Evolutionary conservation across 441 rosid genomes (phyloP), one percentile per base, ranked within the genome.

Genomic region (Kokia cookei): DNA sequence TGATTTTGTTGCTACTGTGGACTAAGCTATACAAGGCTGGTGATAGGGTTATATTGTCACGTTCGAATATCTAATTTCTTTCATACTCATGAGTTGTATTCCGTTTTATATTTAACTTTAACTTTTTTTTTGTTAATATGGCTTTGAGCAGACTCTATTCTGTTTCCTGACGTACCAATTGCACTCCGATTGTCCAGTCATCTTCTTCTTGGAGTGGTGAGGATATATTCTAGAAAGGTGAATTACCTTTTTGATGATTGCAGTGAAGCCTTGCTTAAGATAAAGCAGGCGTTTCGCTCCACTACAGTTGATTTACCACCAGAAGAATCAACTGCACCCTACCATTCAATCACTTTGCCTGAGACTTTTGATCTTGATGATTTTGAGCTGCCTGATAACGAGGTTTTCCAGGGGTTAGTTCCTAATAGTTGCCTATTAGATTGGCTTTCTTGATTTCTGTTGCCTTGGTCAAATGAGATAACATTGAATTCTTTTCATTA

Each of bases 341-440:
- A 96, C 80, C 98, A 94, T 84, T 94, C 99, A 8, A 94, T 96
- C 72, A 96, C 99, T 24, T 86, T 96, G 89, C 99, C 98, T 1
- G 98, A 94, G 90, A 96, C 98, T 53, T 96, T 96, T 87, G 99
- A 96, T 86, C 99, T 96, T 77, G 99, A 94, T 85, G 99, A 96
- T 75, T 96, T 96, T 87, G 99, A 96, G 96, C 93, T 96, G 74
- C 99, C 98, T 82, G 98, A 96, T 74, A 92, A 87, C 82, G 99
- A 94, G 76, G 83, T 90, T 43, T 89, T 91, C 77, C 98, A 94
- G 79, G 97, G 98, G 99, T 96, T 73, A 83, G 98, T 91, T 82
- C 66, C 58, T 54, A 74, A 75, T 17, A 14, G 62, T 64, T 60
- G 42, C 11, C 13, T 72, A 40, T 57, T 53, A 22, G 42, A n/a